Percentiles rank a stretch among this genome's conserved stretches.
These are phyloP conservation scores for Ajuga chamaepitys DNA, from an alignment of 257 asterid species.

Conservation along the genomic window DNA sequence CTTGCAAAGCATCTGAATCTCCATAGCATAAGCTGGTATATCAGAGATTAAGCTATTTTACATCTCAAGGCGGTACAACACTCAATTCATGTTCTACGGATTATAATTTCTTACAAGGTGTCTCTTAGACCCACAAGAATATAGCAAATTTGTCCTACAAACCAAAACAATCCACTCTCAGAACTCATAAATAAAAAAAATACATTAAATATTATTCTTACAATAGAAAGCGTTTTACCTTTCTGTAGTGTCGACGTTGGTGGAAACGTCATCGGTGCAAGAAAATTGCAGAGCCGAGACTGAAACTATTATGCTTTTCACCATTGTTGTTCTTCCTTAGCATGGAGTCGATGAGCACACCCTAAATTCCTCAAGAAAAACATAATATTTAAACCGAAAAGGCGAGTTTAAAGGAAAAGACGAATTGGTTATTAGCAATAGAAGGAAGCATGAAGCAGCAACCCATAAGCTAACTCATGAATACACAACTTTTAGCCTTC, in stretches of 20 bases:
- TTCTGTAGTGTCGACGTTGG: constrained; percentile 73
- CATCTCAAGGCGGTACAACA: background rate
- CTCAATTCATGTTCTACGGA: background rate
- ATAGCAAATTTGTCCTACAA: background rate
- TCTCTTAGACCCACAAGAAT: background rate
- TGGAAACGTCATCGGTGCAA: constrained; percentile 77
- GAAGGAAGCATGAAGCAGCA: too few relatives aligned
- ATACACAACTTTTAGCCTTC: too few relatives aligned
- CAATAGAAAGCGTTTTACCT: constrained; percentile 31
- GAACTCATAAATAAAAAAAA: background rate
- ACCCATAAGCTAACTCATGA: too few relatives aligned
- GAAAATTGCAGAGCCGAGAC: constrained; percentile 87
- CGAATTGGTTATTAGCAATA: too few relatives aligned
- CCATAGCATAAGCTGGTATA: background rate
- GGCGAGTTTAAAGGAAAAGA: too few relatives aligned
- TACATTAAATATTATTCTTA: background rate
- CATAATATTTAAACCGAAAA: too few relatives aligned
- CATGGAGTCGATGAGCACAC: too few relatives aligned
- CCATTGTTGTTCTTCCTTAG: constrained; percentile 21
- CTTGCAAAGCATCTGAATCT: background rate
- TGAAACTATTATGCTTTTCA: constrained; percentile 43
- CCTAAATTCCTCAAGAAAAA: too few relatives aligned
- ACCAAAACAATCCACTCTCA: background rate
- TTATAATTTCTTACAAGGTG: background rate
- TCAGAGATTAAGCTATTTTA: background rate